These are phyloP conservation scores for Diaporthe caulivora DNA, from an alignment of 2,329 filamentous ascomycete genomes.

Conservation along the genomic window DNA sequence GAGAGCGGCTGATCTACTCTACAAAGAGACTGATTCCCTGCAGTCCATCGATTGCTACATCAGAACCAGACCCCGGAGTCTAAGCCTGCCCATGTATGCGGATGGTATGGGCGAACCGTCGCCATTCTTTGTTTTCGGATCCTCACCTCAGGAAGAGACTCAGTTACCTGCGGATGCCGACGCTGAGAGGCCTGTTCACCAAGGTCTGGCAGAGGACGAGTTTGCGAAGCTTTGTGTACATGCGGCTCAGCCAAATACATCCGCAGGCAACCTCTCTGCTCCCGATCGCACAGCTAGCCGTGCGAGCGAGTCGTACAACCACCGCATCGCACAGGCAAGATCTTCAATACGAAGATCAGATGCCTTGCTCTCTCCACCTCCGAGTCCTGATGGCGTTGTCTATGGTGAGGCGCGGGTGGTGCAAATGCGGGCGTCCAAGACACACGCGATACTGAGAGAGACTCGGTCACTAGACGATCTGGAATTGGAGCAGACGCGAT, in stretches of 20 bases:
- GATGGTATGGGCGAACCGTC: constrained; percentile 59
- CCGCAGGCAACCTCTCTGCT: not conserved
- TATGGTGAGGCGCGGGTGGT: constrained; percentile 56
- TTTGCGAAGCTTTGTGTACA: not conserved
- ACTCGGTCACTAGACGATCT: constrained; percentile 53
- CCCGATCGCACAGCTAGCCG: constrained; percentile 48
- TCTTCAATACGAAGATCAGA: constrained; percentile 48
- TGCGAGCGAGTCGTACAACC: constrained; percentile 49
- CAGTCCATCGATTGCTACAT: constrained; percentile 60
- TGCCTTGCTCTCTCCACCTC: constrained; percentile 47
- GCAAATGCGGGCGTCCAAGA: constrained; percentile 49
- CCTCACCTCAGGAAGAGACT: constrained; percentile 40
- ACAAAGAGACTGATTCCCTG: constrained; percentile 67
- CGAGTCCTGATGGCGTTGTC: constrained; percentile 52
- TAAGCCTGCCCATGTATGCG: constrained; percentile 62
- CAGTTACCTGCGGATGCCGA: not conserved
- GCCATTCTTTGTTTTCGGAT: constrained; percentile 63
- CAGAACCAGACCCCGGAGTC: constrained; percentile 57
- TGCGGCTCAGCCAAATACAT: not conserved
- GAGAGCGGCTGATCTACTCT: constrained; percentile 69
- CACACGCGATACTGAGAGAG: constrained; percentile 46
- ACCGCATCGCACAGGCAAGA: constrained; percentile 29
- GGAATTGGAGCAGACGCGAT: constrained; percentile 18
- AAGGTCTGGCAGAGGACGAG: not conserved
- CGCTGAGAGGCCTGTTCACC: not conserved